Conservation (phyloP, 2,329 filamentous ascomycete species). For the Verticillium tricorpus region DNA sequence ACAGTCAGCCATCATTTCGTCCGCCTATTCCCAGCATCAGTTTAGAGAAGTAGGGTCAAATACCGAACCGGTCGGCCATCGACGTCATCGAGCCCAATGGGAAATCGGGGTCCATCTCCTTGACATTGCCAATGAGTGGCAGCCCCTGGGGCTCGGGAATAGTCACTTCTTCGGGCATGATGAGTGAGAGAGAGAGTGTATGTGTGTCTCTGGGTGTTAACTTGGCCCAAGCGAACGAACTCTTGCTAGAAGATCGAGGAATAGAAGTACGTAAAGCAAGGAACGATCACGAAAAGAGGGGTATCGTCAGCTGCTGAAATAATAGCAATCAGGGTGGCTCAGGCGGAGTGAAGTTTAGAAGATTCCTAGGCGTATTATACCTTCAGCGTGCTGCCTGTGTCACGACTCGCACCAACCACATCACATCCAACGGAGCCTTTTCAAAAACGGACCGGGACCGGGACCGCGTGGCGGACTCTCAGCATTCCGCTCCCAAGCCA, state of each 20-base stretch:
- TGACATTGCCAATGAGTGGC: constrained; percentile 62
- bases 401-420: neutral
- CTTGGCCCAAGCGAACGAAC: neutral
- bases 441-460: neutral
- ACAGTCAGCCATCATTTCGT: neutral
- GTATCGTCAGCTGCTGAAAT: neutral
- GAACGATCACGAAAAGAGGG: neutral
- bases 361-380: neutral
- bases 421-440: neutral
- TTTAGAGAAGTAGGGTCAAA: constrained; percentile 9
- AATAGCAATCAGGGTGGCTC: too few species aligned
- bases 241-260: neutral
- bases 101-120: constrained; percentile 56
- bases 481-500: neutral
- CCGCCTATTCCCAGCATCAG: neutral
- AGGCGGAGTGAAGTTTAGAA: neutral
- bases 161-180: constrained; percentile 20
- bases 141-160: constrained; percentile 50
- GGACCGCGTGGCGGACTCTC: neutral
- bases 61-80: constrained; percentile 63
- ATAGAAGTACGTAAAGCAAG: neutral
- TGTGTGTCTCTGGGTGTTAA: neutral
- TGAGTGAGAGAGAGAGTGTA: neutral
- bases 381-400: neutral
- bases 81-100: constrained; percentile 50